Base-by-base conservation (phyloP, 176 grass and related monocot genomes). In the Hordeum vulgare region DNA sequence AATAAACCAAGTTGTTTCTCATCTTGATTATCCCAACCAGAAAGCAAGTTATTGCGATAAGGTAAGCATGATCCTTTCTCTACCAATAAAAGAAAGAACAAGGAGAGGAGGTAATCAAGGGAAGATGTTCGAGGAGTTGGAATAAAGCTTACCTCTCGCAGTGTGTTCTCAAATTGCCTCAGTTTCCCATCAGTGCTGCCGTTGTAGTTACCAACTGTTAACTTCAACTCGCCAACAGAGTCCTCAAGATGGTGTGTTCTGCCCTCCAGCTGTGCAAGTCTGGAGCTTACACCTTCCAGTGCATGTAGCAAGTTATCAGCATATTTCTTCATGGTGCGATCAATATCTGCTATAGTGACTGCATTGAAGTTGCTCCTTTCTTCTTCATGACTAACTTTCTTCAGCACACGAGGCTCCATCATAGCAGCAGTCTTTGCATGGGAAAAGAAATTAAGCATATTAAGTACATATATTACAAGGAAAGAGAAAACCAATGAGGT, bases 151-250 rank as follows among this genome's bases (percentile, higher is more conserved):
- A 95, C 96, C 93, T 96, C 96, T 27, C 45, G 84, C 73, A 99
- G 65, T 73, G 94, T 88, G 85, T 94, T 90, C 74, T 94, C 96
- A 74, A 99, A 85, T 78, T 99, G 93, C 54, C 89, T 88, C 44
- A 99, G 85, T 85, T 93, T 96, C 77, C 96, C 96, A 80, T 99
- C 96, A 15, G 83, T 90, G 84, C 71, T 77, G 12, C 93, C 93
- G 62, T 79, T 99, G 77, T 84, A 75, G 49, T 96, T 94, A 33
- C 87, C 89, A 39, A 96, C 74, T 13, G 80, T 87, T 81, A 94
- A 65, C 49, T 87, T 99, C 58, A 99, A 31, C 37, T 94, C 93
- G 61, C 87, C 83, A 66, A 96, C 75, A 80, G 89, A 89, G 42
- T 24, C 88, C 87, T 96, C 91, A 28, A 99, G 86, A 85, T 90